These are phyloP conservation scores for Pyrenophora teres DNA, from an alignment of 2,329 filamentous ascomycete species.

Conservation along the genomic window DNA sequence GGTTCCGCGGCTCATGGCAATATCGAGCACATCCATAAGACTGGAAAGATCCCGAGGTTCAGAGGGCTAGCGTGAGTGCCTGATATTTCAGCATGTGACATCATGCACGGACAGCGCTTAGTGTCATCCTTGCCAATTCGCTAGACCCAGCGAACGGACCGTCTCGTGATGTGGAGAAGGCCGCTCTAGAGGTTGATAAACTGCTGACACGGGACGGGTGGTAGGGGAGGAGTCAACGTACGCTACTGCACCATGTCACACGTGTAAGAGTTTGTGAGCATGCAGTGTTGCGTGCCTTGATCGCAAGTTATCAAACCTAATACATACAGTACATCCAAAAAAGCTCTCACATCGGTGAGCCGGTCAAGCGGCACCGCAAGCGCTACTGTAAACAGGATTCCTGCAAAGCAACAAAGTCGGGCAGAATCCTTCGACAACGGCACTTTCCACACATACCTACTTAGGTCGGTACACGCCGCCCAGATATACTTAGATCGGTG, in stretches of 20 bases:
- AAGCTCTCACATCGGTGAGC: neutral
- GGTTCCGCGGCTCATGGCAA: slow-evolving; percentile 11
- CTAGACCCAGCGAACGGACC: neutral
- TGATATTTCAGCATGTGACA: slow-evolving; percentile 9
- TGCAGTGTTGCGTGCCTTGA: slow-evolving; percentile 1
- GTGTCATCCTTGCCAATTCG: neutral
- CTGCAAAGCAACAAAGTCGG: too few species aligned
- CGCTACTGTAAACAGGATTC: too few species aligned
- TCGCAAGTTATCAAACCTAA: slow-evolving; percentile 4
- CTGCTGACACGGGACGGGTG: slow-evolving; percentile 5
- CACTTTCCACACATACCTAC: too few species aligned
- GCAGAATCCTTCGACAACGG: too few species aligned
- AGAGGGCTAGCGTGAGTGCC: slow-evolving; percentile 5
- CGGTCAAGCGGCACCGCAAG: neutral
- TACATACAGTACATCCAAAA: neutral
- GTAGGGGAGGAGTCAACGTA: slow-evolving; percentile 9
- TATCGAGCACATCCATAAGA: slow-evolving; percentile 13
- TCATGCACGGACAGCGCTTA: slow-evolving; percentile 1
- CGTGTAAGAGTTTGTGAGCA: slow-evolving; percentile 4
- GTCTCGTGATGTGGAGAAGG: slow-evolving; percentile 12
- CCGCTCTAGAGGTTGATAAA: slow-evolving; percentile 4
- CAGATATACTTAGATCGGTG: too few species aligned
- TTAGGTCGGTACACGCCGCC: too few species aligned
- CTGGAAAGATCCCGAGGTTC: slow-evolving; percentile 23
- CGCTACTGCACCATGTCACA: slow-evolving; percentile 16